Conservation (phyloP, 352 stramenopile genomes). For the Pythium sukuiense region DNA sequence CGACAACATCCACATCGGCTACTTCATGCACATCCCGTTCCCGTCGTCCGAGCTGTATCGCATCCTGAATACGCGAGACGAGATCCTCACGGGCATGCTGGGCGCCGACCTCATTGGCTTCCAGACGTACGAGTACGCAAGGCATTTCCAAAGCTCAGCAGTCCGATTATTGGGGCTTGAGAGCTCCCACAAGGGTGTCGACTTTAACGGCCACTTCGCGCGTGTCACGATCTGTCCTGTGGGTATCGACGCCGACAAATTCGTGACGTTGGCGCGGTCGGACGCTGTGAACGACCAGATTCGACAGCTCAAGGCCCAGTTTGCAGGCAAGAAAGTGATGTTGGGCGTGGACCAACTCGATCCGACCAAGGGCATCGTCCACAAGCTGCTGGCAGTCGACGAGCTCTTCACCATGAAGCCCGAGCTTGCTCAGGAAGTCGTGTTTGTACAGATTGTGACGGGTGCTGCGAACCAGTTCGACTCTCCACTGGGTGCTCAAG, state of each 20-base stretch:
- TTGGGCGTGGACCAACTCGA: constrained; percentile 85
- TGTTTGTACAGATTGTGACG: constrained; percentile 93
- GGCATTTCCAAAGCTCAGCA: constrained; percentile 87
- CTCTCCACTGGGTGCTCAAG: constrained; percentile 77
- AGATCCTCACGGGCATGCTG: constrained; percentile 87
- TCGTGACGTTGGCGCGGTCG: constrained; percentile 58
- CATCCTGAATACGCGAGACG: constrained; percentile 86
- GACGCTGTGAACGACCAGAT: constrained; percentile 70
- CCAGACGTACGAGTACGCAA: constrained; percentile 90
- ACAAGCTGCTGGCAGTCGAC: constrained; percentile 90
- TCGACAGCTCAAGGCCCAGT: constrained; percentile 56
- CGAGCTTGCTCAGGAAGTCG: constrained; percentile 92
- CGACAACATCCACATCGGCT: constrained; percentile 86
- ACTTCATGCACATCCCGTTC: constrained; percentile 91
- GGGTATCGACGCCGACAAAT: constrained; percentile 86
- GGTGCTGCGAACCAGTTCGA: constrained; percentile 44
- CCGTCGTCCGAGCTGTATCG: constrained; percentile 89
- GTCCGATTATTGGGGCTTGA: constrained; percentile 86
- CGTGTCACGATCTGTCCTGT: constrained; percentile 87
- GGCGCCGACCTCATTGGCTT: constrained; percentile 89
- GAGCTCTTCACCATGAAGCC: constrained; percentile 85
- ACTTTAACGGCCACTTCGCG: constrained; percentile 88
- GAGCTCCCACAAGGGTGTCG: constrained; percentile 87
- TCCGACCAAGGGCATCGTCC: constrained; percentile 88
- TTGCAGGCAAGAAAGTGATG: constrained; percentile 84